Percentiles rank a stretch among this genome's conserved stretches.
These are phyloP conservation scores for Taphrina confusa DNA, from an alignment of 1,139 yeast species.

Conservation along the genomic window DNA sequence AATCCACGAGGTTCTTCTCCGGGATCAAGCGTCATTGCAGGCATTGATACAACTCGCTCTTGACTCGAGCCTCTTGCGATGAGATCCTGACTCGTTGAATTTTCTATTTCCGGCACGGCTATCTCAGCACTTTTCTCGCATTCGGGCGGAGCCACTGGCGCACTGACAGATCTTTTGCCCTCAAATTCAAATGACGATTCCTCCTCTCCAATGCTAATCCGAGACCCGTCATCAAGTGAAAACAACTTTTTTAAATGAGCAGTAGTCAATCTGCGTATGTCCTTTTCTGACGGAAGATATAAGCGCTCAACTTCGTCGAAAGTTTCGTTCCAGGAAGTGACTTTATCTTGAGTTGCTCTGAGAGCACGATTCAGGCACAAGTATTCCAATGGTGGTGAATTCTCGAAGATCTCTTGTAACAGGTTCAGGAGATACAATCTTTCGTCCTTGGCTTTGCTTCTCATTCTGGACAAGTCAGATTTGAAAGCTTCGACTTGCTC, in stretches of 20 bases:
- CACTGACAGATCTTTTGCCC: conserved; percentile 26
- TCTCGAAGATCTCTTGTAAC: conserved; percentile 58
- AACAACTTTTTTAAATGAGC: conserved; percentile 79
- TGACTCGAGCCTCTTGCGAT: background rate
- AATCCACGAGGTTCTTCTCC: conserved; percentile 30
- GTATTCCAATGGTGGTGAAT: conserved; percentile 64
- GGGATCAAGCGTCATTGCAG: conserved; percentile 1
- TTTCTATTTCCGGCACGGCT: background rate
- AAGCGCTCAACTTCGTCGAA: conserved; percentile 77
- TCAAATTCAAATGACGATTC: conserved; percentile 2
- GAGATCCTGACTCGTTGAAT: background rate
- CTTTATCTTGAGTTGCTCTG: conserved; percentile 73
- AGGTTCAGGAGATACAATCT: conserved; percentile 51
- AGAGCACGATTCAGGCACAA: conserved; percentile 68
- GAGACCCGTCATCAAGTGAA: conserved; percentile 48
- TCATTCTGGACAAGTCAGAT: conserved; percentile 60
- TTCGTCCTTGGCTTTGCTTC: conserved; percentile 58
- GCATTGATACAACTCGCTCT: conserved; percentile 23
- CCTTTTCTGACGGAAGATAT: conserved; percentile 88
- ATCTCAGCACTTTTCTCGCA: background rate
- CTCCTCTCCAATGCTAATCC: conserved; percentile 6
- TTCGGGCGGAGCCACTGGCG: conserved; percentile 5
- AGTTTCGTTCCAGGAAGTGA: conserved; percentile 84
- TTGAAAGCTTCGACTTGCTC: conserved; percentile 74
- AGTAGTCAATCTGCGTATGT: conserved; percentile 86